phyloP scores from a whole-genome alignment of 345 rosid genomes.

The Populus simonii region DNA sequence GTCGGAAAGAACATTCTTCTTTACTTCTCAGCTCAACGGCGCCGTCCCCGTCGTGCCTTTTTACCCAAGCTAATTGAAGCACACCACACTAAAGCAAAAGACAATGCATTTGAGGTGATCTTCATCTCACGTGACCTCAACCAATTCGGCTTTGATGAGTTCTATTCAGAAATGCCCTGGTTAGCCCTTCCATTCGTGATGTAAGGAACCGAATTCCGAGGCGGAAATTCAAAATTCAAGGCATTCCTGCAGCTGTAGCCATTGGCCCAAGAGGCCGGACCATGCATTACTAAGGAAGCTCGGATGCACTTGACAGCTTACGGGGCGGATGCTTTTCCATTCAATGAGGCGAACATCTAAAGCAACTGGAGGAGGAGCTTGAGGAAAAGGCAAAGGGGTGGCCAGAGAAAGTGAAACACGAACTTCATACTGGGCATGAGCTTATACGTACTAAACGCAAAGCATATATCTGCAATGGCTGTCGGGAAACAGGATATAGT shows the following conservation, averaged over 20 bases:
- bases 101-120: slow-evolving; percentile 50
- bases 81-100: slow-evolving; percentile 50
- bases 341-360: slow-evolving; percentile 47
- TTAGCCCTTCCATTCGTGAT: slow-evolving; percentile 67
- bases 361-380: slow-evolving; percentile 34
- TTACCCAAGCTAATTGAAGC: slow-evolving; percentile 55
- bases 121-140: slow-evolving; percentile 57
- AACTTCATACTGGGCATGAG: slow-evolving; percentile 11
- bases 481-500: neutral
- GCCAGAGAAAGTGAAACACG: slow-evolving; percentile 17
- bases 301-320: slow-evolving; percentile 32
- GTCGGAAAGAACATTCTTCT: slow-evolving; percentile 64
- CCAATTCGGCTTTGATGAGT: slow-evolving; percentile 46
- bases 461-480: neutral
- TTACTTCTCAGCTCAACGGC: slow-evolving; percentile 75
- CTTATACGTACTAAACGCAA: neutral
- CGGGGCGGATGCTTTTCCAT: slow-evolving; percentile 65
- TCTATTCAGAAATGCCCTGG: slow-evolving; percentile 60
- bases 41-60: slow-evolving; percentile 58
- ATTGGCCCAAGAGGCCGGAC: slow-evolving; percentile 54
- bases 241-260: slow-evolving; percentile 54
- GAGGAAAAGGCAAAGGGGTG: slow-evolving; percentile 1
- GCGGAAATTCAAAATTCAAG: slow-evolving; percentile 45
- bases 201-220: slow-evolving; percentile 42
- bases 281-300: slow-evolving; percentile 37